Evolutionary conservation across 1,284 basidiomycete genomes (phyloP).

Genomic region (Leccinum insolens): DNA sequence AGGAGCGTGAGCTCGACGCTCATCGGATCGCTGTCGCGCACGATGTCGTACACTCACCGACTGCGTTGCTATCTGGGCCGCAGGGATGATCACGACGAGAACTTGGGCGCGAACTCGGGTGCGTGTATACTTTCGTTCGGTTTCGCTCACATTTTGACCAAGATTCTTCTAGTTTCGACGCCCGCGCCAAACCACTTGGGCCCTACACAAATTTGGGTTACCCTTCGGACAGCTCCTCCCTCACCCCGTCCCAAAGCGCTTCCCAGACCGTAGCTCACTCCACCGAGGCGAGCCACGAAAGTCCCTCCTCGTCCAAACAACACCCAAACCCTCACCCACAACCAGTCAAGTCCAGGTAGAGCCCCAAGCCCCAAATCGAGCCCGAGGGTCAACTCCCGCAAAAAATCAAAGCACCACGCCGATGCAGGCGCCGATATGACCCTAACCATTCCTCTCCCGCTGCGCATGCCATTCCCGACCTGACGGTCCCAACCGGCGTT

Average conservation of each 20-base stretch:
- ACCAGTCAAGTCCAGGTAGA: neutral
- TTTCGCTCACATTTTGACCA: neutral
- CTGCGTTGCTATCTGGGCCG: constrained; percentile 64
- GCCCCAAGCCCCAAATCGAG: neutral
- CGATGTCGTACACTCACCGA: constrained; percentile 67
- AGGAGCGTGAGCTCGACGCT: constrained; percentile 63
- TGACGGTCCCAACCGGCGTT: neutral
- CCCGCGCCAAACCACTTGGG: neutral
- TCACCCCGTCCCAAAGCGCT: neutral
- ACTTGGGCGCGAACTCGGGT: neutral
- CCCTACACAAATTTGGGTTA: neutral
- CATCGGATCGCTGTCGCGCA: constrained; percentile 52
- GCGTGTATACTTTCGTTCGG: neutral
- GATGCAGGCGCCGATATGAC: neutral
- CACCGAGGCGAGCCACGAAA: neutral
- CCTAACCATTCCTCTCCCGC: neutral
- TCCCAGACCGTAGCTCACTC: neutral
- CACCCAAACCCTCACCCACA: neutral
- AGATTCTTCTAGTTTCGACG: neutral
- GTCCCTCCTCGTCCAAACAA: neutral
- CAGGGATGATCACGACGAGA: too few species aligned
- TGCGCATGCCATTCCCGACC: constrained; percentile 37
- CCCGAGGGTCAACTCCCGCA: neutral
- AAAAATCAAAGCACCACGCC: neutral
- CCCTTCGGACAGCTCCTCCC: neutral